Base-by-base conservation (phyloP, 805 yeast species). In the Pichia californica region DNA sequence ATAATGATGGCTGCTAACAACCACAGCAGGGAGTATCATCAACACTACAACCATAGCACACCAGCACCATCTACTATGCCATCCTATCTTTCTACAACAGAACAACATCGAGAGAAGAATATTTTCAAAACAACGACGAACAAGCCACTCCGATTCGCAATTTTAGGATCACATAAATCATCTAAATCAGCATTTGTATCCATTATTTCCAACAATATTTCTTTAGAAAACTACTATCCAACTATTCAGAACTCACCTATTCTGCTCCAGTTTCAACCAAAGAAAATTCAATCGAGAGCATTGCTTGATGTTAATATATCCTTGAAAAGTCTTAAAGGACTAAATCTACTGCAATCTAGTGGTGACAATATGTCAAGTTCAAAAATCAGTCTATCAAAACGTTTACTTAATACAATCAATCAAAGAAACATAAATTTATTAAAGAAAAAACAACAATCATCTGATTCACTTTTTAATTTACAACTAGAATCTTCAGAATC, bases 221-320 rank as follows among this genome's bases (percentile, higher is more conserved):
- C 64, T 1, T 36, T 77, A 39, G 88, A 81, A 46, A 83, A 83
- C 0, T 82, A 84, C 57, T 84, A 84, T 53, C 94, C 93, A 5
- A 84, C 91, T 4, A 67, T 74, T 35, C 74, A 70, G 43, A 78
- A 79, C 45, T 75, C 74, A 4, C 77, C 87, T 21, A 67, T 78
- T 44, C 57, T 83, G 31, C 70, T 80, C 46, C 77, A 76, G 16
- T 83, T 69, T 54, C 58, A 55, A 6, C 79, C 89, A 0, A 53
- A 53, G 15, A 55, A 64, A 13, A 50, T 48, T 0, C 48, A 57
- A 15, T 63, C 77, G 0, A 62, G 70, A 28, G 63, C 74, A 0
- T 51, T 77, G 2, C 48, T 77, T 23, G 81, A 77, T 50, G 71
- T 69, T 32, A 68, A 69, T 41, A 68, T 71, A 6, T 71, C 70